Percentiles rank a stretch among this genome's conserved stretches.
Conservation (phyloP, 2,329 filamentous ascomycete species). For the Lasiodiplodia citricola region DNA sequence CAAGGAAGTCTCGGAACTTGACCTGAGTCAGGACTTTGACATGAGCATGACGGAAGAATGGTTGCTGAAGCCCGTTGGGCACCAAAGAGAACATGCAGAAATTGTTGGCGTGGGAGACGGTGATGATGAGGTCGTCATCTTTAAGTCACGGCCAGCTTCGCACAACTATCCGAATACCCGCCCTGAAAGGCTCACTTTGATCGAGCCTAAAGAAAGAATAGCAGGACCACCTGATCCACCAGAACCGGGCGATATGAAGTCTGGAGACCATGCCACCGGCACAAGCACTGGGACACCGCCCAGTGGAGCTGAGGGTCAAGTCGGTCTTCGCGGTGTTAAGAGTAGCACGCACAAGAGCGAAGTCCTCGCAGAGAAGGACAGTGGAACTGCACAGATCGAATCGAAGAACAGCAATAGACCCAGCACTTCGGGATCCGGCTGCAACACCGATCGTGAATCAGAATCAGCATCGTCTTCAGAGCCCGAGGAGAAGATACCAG, state of each 20-base stretch:
- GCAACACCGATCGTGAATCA: background rate
- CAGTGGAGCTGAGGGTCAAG: background rate
- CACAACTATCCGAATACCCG: conserved; percentile 22
- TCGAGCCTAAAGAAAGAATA: background rate
- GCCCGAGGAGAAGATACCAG: conserved; percentile 14
- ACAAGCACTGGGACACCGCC: background rate
- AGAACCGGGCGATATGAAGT: background rate
- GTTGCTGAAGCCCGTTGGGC: conserved; percentile 25
- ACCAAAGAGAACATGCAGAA: conserved; percentile 35
- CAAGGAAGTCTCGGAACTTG: conserved; percentile 49
- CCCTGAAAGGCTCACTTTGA: conserved; percentile 10
- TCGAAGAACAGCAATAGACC: background rate
- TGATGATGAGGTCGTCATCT: conserved; percentile 29
- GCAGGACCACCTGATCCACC: background rate
- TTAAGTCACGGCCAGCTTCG: conserved; percentile 29
- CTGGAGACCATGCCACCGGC: background rate
- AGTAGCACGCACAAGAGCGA: background rate
- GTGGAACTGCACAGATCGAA: background rate
- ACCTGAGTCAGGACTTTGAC: conserved; percentile 36
- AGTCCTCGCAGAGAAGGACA: background rate
- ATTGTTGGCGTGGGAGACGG: conserved; percentile 35
- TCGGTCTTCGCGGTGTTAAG: background rate
- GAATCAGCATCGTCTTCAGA: background rate
- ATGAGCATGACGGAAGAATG: conserved; percentile 37
- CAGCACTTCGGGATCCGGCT: background rate